These are phyloP conservation scores for Hypoxylon lenormandii DNA, from an alignment of 495 filamentous ascomycete genomes.

Conservation along the genomic window DNA sequence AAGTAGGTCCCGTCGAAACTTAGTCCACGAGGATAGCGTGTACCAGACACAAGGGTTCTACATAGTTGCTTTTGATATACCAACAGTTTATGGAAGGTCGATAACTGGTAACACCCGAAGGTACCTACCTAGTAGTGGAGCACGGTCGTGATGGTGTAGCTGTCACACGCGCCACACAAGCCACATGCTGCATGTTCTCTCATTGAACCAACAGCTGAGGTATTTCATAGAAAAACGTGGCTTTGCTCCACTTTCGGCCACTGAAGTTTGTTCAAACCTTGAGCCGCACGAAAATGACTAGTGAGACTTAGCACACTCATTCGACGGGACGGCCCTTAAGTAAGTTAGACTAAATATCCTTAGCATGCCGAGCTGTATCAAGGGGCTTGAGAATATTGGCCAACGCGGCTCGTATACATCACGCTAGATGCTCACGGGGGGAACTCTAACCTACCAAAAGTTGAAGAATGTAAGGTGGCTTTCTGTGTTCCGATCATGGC, in stretches of 20 bases:
- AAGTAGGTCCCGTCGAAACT: too few relatives aligned
- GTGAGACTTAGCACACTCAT: not conserved
- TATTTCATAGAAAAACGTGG: too few relatives aligned
- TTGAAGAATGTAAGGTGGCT: not conserved
- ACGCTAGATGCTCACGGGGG: not conserved
- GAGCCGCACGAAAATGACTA: conserved; percentile 21
- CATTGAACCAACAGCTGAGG: too few relatives aligned
- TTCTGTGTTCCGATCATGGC: not conserved
- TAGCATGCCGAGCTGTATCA: conserved; percentile 9
- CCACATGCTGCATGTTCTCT: too few relatives aligned
- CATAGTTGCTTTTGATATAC: not conserved
- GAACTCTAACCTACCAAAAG: not conserved
- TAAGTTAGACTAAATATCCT: not conserved
- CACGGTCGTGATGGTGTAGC: too few relatives aligned
- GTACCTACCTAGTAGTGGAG: too few relatives aligned
- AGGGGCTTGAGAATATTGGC: conserved; percentile 24
- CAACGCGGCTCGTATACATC: not conserved
- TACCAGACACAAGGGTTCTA: not conserved
- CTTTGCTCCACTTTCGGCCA: too few relatives aligned
- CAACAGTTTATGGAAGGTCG: not conserved
- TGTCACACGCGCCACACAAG: too few relatives aligned
- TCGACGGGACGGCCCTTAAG: not conserved
- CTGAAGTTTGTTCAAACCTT: not conserved
- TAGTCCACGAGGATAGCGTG: too few relatives aligned
- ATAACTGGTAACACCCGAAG: not conserved